Percentiles rank a stretch among this genome's conserved stretches.
Evolutionary conservation across 2,329 filamentous ascomycete species (phyloP).

Genomic region (Aphanocladium album): DNA sequence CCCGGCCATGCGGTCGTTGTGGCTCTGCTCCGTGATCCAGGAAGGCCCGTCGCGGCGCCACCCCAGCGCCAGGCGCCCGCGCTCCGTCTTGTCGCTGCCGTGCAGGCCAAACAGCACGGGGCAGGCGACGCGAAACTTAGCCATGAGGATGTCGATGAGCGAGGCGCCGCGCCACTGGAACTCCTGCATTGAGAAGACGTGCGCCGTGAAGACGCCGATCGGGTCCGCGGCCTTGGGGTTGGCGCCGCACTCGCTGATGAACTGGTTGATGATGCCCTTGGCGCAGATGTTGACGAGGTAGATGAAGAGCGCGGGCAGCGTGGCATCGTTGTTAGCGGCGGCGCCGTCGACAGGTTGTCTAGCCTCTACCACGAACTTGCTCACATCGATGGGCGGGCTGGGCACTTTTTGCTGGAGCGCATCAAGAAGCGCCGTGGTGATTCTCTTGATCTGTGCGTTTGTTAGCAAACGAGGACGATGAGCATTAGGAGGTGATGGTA

Average conservation of each 20-base stretch:
- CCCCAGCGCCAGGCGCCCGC: slow-evolving; percentile 63
- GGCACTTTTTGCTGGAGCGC: slow-evolving; percentile 48
- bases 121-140: slow-evolving; percentile 76
- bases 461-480: slow-evolving; percentile 16
- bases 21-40: slow-evolving; percentile 65
- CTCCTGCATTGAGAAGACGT: slow-evolving; percentile 65
- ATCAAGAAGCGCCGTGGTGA: slow-evolving; percentile 42
- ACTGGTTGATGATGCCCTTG: slow-evolving; percentile 68
- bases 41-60: slow-evolving; percentile 61
- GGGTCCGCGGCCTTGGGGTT: slow-evolving; percentile 66
- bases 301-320: slow-evolving; percentile 61
- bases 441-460: slow-evolving; percentile 29
- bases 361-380: slow-evolving; percentile 45
- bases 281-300: slow-evolving; percentile 73
- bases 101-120: slow-evolving; percentile 81
- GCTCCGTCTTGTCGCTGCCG: slow-evolving; percentile 67
- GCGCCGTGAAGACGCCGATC: slow-evolving; percentile 70
- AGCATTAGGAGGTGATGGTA: neutral
- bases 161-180: slow-evolving; percentile 63
- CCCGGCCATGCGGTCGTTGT: slow-evolving; percentile 78
- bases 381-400: slow-evolving; percentile 49
- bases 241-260: slow-evolving; percentile 60
- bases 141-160: slow-evolving; percentile 76
- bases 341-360: slow-evolving; percentile 45
- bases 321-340: slow-evolving; percentile 45